phyloP scores from a whole-genome alignment of 495 filamentous ascomycete species.

The Xylaria longipes region DNA sequence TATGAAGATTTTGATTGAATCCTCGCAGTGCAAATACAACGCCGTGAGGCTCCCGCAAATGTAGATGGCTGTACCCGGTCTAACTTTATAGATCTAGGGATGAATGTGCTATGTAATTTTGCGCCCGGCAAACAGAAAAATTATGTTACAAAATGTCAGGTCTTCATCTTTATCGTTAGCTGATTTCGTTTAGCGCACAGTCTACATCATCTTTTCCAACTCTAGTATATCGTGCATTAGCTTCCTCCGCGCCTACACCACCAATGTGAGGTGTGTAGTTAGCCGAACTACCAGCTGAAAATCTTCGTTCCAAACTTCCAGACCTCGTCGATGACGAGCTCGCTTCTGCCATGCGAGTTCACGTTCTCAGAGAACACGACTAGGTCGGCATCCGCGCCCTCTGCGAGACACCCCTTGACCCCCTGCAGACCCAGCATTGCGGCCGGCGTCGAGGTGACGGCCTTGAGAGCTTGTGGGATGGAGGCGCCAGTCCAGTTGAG shows the following conservation, averaged over 20 bases:
- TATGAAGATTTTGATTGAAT: neutral
- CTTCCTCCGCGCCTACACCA: neutral
- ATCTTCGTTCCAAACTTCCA: conserved; percentile 74
- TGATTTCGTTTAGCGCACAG: neutral
- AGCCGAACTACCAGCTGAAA: conserved; percentile 26
- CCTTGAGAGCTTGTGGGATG: conserved; percentile 68
- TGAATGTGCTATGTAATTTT: neutral
- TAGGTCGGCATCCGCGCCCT: conserved; percentile 80
- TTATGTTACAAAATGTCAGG: conserved; percentile 8
- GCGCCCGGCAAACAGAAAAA: neutral
- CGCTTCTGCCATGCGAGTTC: conserved; percentile 50
- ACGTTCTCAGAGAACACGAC: conserved; percentile 68
- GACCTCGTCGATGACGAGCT: conserved; percentile 72
- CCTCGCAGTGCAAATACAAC: neutral
- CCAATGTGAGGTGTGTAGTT: neutral
- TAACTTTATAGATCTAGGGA: conserved; percentile 16
- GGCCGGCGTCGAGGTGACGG: conserved; percentile 76
- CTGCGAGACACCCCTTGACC: conserved; percentile 70
- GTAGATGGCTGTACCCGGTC: conserved; percentile 1
- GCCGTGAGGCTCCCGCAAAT: conserved; percentile 17
- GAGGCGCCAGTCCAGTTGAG: conserved; percentile 69
- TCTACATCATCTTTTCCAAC: neutral
- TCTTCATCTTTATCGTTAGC: conserved; percentile 7
- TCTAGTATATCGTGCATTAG: neutral
- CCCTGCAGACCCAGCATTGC: conserved; percentile 70